Percentiles rank a stretch among this genome's conserved stretches.
phyloP scores from a whole-genome alignment of 1,139 yeast genomes.

The Komagataea norvegica region DNA sequence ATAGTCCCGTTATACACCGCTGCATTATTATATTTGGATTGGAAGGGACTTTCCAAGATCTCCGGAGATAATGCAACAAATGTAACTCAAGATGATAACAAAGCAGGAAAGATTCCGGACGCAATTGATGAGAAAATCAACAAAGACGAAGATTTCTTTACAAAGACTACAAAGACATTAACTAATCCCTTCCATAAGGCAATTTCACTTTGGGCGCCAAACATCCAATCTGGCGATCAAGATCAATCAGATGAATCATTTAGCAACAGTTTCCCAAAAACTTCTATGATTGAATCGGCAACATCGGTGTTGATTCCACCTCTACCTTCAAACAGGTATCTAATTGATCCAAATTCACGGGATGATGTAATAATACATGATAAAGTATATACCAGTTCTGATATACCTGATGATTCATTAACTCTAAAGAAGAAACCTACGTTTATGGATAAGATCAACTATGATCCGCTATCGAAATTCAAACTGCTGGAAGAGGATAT shows the following conservation, averaged over 20 bases:
- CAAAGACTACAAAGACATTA: conserved; percentile 15
- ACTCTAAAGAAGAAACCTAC: conserved; percentile 12
- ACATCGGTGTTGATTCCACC: conserved; percentile 83
- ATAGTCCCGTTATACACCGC: conserved; percentile 91
- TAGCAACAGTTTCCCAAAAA: conserved; percentile 45
- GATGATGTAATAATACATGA: conserved; percentile 68
- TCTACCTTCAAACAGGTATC: conserved; percentile 64
- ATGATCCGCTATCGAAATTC: conserved; percentile 21
- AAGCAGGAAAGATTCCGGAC: conserved; percentile 22
- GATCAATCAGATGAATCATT: conserved; percentile 4
- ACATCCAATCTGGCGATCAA: conserved; percentile 11
- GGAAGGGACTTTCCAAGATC: conserved; percentile 71
- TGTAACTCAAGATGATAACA: conserved; percentile 1
- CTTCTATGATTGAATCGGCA: conserved; percentile 81
- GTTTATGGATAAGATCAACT: conserved; percentile 17
- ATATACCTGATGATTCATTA: conserved; percentile 46
- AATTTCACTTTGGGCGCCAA: conserved; percentile 21
- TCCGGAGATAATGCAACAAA: conserved; percentile 43
- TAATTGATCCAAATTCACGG: conserved; percentile 58
- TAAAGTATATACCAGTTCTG: conserved; percentile 59
- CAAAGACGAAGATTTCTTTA: conserved; percentile 10
- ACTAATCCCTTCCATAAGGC: conserved; percentile 25
- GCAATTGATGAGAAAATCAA: conserved; percentile 16
- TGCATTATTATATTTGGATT: conserved; percentile 59
- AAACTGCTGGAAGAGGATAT: conserved; percentile 61